Conservation (phyloP, 805 yeast species). For the Wickerhamomyces chambardii region DNA sequence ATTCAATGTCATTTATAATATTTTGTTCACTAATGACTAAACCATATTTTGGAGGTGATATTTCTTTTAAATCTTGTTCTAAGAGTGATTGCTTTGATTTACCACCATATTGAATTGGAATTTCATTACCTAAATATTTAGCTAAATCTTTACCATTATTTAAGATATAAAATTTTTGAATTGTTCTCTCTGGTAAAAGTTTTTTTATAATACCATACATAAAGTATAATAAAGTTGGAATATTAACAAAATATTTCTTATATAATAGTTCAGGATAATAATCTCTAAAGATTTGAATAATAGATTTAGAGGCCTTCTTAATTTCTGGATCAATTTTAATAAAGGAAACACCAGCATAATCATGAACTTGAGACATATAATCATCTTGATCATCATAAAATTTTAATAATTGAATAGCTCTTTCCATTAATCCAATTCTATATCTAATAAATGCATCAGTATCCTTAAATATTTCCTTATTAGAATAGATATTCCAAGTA, state of each 20-base stretch:
- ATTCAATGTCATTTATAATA: conserved; percentile 28
- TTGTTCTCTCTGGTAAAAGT: conserved; percentile 60
- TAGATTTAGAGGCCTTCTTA: conserved; percentile 57
- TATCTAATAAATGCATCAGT: conserved; percentile 65
- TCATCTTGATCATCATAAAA: conserved; percentile 39
- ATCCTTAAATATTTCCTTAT: conserved; percentile 53
- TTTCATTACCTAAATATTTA: conserved; percentile 29
- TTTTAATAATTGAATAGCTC: conserved; percentile 57
- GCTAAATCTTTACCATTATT: conserved; percentile 45
- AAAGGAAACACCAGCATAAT: conserved; percentile 70
- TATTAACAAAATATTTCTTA: conserved; percentile 74
- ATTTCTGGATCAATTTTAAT: conserved; percentile 63
- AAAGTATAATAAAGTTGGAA: conserved; percentile 74
- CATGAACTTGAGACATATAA: conserved; percentile 77
- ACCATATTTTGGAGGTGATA: conserved; percentile 26
- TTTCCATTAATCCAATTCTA: conserved; percentile 88
- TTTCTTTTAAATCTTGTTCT: conserved; percentile 19
- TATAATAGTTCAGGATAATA: conserved; percentile 81
- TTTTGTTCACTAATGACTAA: conserved; percentile 20
- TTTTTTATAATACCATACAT: conserved; percentile 54
- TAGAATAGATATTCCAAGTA: conserved; percentile 88
- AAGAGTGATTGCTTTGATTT: conserved; percentile 19
- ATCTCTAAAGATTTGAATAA: conserved; percentile 62
- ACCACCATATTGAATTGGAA: conserved; percentile 53
- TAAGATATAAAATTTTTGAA: conserved; percentile 63